These are phyloP conservation scores for Leishmania gerbilli DNA, from an alignment of 208 protist genomes.

Conservation along the genomic window DNA sequence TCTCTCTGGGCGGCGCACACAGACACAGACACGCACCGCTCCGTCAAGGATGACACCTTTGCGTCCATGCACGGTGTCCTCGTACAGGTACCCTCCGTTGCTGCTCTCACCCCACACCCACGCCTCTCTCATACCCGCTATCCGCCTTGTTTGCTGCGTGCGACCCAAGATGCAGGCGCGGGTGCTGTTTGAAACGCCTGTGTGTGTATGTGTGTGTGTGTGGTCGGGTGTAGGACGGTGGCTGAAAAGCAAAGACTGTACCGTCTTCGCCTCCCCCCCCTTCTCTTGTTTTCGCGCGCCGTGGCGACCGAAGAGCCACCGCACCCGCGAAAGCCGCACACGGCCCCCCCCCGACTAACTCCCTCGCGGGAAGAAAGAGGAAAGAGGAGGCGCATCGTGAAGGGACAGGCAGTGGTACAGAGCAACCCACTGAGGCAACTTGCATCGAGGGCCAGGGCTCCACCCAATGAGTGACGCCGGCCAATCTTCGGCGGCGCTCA, in stretches of 20 bases:
- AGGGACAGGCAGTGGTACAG: neutral
- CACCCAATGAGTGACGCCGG: neutral
- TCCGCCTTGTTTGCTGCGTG: neutral
- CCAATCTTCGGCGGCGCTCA: neutral
- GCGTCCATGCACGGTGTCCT: neutral
- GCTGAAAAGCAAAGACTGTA: neutral
- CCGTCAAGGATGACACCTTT: neutral
- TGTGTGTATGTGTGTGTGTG: neutral
- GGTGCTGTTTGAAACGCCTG: neutral
- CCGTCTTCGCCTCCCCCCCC: neutral
- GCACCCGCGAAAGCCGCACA: neutral
- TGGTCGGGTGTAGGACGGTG: neutral
- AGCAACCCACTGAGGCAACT: neutral
- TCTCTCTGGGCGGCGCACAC: neutral
- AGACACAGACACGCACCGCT: neutral
- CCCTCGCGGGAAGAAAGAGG: neutral
- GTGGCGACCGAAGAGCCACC: neutral
- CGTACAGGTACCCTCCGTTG: neutral
- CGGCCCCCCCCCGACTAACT: neutral
- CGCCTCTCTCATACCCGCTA: neutral
- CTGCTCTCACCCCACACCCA: too few species aligned
- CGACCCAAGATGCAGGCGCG: neutral
- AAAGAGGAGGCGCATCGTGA: neutral
- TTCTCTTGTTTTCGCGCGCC: neutral
- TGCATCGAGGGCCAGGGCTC: neutral